A percentile compares a stretch with the other conserved stretches of the same genome.
Conservation (phyloP, 768 basidiomycete species). For the Tulasnella calospora region DNA sequence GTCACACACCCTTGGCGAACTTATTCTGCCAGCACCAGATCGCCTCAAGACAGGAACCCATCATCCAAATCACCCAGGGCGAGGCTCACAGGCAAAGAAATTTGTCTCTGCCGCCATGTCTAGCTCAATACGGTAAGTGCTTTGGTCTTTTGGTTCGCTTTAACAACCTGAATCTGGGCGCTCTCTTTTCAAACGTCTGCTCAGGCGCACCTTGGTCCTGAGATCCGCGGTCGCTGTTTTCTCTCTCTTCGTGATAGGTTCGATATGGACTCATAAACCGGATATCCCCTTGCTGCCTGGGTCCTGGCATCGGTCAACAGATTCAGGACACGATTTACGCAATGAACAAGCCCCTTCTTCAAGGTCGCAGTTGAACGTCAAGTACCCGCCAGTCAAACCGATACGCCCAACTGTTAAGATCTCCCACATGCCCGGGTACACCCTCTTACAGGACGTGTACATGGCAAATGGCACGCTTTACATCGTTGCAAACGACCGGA, state of each 20-base stretch:
- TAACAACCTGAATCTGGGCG: background rate
- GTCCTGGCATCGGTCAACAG: background rate
- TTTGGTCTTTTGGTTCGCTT: background rate
- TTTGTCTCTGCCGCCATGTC: background rate
- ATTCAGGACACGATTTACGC: background rate
- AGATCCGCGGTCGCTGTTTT: background rate
- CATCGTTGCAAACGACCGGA: constrained; percentile 63
- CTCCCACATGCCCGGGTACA: constrained; percentile 74
- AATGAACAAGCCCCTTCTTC: background rate
- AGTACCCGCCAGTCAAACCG: background rate
- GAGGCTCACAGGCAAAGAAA: background rate
- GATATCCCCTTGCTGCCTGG: background rate
- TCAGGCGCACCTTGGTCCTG: background rate
- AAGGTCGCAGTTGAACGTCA: background rate
- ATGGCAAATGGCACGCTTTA: constrained; percentile 65
- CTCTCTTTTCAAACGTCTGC: background rate
- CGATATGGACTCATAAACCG: background rate
- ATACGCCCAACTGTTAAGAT: constrained; percentile 52
- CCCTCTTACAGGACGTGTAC: constrained; percentile 76
- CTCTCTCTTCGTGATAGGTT: background rate
- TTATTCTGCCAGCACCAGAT: background rate
- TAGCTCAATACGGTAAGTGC: background rate
- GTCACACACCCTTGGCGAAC: background rate
- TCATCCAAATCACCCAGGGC: background rate
- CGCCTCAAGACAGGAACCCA: background rate